Conservation (phyloP, 352 stramenopile genomes). For the Aphanomyces invadans region DNA sequence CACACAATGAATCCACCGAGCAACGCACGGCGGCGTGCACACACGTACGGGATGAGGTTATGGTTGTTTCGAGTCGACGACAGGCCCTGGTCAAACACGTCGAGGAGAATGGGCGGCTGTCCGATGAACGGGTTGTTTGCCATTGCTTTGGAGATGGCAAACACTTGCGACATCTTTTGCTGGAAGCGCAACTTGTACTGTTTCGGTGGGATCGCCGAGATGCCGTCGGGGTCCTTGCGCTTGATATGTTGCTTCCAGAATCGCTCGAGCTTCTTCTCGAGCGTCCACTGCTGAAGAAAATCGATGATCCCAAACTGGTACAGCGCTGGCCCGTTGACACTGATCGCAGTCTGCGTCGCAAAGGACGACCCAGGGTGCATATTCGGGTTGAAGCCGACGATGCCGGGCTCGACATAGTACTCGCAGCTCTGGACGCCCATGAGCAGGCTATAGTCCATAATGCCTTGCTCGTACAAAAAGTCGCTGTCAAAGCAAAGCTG, state of each 20-base stretch:
- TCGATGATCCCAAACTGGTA: conserved; percentile 91
- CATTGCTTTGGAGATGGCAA: conserved; percentile 38
- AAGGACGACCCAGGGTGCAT: conserved; percentile 36
- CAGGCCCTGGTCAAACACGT: conserved; percentile 23
- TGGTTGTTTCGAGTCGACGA: conserved; percentile 22
- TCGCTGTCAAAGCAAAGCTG: conserved; percentile 84
- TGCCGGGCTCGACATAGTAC: conserved; percentile 68
- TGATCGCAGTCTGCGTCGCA: conserved; percentile 76
- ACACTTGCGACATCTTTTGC: conserved; percentile 86
- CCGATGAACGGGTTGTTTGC: conserved; percentile 19
- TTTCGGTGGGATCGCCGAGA: conserved; percentile 82
- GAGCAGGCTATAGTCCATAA: conserved; percentile 90
- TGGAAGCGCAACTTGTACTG: conserved; percentile 89
- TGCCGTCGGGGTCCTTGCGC: conserved; percentile 77
- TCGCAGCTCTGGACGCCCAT: conserved; percentile 86
- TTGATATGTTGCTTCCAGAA: conserved; percentile 88
- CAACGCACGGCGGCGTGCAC: too few relatives aligned
- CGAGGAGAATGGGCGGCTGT: conserved; percentile 20
- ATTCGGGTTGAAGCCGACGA: conserved; percentile 17
- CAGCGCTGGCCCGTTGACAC: conserved; percentile 75
- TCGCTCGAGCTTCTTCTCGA: conserved; percentile 86
- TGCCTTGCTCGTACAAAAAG: conserved; percentile 82
- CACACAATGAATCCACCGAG: not conserved
- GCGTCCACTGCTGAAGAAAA: conserved; percentile 87
- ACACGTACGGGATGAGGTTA: conserved; percentile 10